Evolutionary conservation across 257 asterid genomes (phyloP).

Genomic region (Plantago major): DNA sequence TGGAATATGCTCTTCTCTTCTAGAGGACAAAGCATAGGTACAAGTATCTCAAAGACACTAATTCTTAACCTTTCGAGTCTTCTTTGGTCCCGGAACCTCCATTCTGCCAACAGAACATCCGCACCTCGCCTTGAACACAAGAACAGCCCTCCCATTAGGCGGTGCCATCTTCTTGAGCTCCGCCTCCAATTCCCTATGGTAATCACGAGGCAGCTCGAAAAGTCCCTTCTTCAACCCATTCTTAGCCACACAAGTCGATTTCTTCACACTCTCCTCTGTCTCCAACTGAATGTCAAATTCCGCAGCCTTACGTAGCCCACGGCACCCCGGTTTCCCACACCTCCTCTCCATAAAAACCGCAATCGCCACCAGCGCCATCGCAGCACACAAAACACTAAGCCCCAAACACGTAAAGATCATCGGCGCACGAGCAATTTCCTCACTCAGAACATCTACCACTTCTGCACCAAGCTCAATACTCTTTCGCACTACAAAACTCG

Average conservation of each 20-base stretch:
- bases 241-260: slow-evolving; percentile 27
- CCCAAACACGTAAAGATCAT: slow-evolving; percentile 79
- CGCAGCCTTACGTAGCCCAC: slow-evolving; percentile 74
- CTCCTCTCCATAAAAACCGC: slow-evolving; percentile 40
- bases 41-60: slow-evolving; percentile 25
- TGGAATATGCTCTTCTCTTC: slow-evolving; percentile 17
- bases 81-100: slow-evolving; percentile 86
- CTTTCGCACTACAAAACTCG: slow-evolving; percentile 32
- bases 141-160: slow-evolving; percentile 82
- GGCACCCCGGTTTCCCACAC: slow-evolving; percentile 76
- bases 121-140: slow-evolving; percentile 81
- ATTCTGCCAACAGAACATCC: slow-evolving; percentile 87
- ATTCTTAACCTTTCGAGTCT: slow-evolving; percentile 72
- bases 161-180: slow-evolving; percentile 99
- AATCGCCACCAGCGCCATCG: slow-evolving; percentile 55
- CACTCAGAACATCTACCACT: slow-evolving; percentile 46
- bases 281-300: slow-evolving; percentile 91
- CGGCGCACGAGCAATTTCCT: slow-evolving; percentile 66
- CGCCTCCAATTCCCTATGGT: slow-evolving; percentile 75
- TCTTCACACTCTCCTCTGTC: slow-evolving; percentile 67
- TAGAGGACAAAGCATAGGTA: slow-evolving; percentile 7
- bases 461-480: slow-evolving; percentile 42
- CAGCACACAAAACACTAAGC: slow-evolving; percentile 55
- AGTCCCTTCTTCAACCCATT: slow-evolving; percentile 55
- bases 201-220: slow-evolving; percentile 74